Evolutionary conservation across 1,139 yeast species (phyloP), one percentile per base, ranked within the genome.

Genomic region (Suhomyces kunorum): DNA sequence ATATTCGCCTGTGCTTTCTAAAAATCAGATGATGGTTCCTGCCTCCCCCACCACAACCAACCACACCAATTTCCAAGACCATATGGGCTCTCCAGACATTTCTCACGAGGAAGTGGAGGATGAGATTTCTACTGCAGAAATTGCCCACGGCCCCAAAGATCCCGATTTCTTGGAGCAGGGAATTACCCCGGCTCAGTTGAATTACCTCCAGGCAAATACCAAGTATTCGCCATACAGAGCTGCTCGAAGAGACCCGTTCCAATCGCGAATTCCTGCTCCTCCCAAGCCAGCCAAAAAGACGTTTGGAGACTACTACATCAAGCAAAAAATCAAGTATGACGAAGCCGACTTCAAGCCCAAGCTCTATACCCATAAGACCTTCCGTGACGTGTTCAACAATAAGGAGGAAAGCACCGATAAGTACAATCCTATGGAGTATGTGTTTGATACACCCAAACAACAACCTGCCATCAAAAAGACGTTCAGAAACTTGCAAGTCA

Each of bases 381-480:
- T 71, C 45, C 49, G 57, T 25, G 73, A 70, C 6, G 74, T 71
- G 6, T 71, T 71, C 44, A 50, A 54, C 13, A 68, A 71, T 39
- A 46, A 47, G 24, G 61, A 62, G 7, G 71, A 67, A 31, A 54
- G 50, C 17, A 48, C 54, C 22, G 63, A 59, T 26, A 60, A 58
- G 36, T 66, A 66, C 42, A 70, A 68, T 43, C 77, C 77, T 5
- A 68, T 68, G 54, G 75, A 70, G 44, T 49, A 56, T 28, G 76
- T 72, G 6, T 72, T 72, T 49, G 66, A 66, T 28, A 61, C 55
- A 25, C 56, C 59, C 2, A 59, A 46, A 8, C 47, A 48, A 28
- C 50, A 50, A 16, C 53, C 33, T 53, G 58, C 60, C 28, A 45
- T 68, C 19, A 55, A 56, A 32, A 50, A 52, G 32, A 69, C 67